A percentile compares a stretch with the other conserved stretches of the same genome.
These are phyloP conservation scores for Oryza rufipogon DNA, from an alignment of 176 grass and related monocot species.

Conservation along the genomic window DNA sequence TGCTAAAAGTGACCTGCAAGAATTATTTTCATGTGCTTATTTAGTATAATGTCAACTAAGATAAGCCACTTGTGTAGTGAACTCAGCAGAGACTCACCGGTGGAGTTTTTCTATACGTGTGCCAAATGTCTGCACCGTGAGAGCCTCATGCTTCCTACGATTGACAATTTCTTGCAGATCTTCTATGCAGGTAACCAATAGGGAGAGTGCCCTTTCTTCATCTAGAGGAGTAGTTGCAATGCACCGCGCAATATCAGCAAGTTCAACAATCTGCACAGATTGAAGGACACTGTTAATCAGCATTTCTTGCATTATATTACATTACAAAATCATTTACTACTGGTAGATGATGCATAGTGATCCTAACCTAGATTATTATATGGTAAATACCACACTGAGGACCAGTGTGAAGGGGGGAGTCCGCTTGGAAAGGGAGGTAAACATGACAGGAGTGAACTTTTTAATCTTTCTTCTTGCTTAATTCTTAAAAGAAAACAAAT, in stretches of 20 bases:
- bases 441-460: neutral
- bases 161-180: constrained; percentile 97
- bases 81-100: constrained; percentile 57
- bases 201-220: constrained; percentile 87
- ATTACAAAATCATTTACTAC: constrained; percentile 6
- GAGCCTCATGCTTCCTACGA: constrained; percentile 83
- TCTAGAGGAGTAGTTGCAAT: constrained; percentile 85
- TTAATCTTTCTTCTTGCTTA: neutral
- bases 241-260: constrained; percentile 98
- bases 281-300: constrained; percentile 16
- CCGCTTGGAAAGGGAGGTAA: neutral
- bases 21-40: constrained; percentile 15
- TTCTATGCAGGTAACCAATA: constrained; percentile 96
- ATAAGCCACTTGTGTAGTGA: neutral
- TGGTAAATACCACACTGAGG: neutral
- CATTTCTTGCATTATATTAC: neutral
- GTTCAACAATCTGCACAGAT: constrained; percentile 80
- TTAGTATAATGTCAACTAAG: constrained; percentile 11
- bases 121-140: constrained; percentile 99
- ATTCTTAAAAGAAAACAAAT: neutral
- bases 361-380: neutral
- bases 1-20: constrained; percentile 13
- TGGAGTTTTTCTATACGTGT: constrained; percentile 98
- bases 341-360: neutral
- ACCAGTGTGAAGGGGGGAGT: neutral